These are phyloP conservation scores for Panicum miliaceum DNA, from an alignment of 176 grass and related monocot genomes.

Conservation along the genomic window DNA sequence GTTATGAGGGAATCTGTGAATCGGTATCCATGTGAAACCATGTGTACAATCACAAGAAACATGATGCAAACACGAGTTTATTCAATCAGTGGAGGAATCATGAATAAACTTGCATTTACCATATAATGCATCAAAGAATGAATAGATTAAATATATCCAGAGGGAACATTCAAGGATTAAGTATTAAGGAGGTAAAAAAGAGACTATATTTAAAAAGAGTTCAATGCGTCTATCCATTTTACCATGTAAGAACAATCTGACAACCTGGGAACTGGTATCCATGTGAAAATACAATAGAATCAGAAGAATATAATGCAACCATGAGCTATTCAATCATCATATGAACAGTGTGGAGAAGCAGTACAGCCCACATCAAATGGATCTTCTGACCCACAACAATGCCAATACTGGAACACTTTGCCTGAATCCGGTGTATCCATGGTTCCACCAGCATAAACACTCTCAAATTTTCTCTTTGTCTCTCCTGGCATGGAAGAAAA, in stretches of 20 bases:
- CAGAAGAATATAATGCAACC: neutral
- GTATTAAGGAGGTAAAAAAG: neutral
- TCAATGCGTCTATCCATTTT: neutral
- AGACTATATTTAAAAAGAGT: neutral
- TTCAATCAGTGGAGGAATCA: too few species aligned
- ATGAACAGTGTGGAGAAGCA: constrained; percentile 78
- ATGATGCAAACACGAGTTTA: neutral
- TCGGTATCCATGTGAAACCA: neutral
- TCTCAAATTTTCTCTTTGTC: constrained; percentile 97
- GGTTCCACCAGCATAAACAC: constrained; percentile 78
- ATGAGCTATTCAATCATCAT: constrained; percentile 67
- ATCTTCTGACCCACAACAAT: constrained; percentile 92
- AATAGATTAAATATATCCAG: neutral
- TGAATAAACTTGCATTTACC: too few species aligned
- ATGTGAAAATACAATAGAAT: neutral
- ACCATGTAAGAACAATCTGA: neutral
- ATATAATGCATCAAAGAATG: constrained; percentile 29
- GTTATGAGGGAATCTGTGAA: neutral
- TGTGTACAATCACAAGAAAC: neutral
- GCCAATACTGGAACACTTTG: constrained; percentile 96
- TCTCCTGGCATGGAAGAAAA: constrained; percentile 59
- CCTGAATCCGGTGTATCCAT: constrained; percentile 82
- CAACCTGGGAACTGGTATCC: neutral
- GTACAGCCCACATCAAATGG: constrained; percentile 85
- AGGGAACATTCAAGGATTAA: neutral